phyloP scores from a whole-genome alignment of 805 yeast species.

The Metschnikowia baotianmanensis region DNA sequence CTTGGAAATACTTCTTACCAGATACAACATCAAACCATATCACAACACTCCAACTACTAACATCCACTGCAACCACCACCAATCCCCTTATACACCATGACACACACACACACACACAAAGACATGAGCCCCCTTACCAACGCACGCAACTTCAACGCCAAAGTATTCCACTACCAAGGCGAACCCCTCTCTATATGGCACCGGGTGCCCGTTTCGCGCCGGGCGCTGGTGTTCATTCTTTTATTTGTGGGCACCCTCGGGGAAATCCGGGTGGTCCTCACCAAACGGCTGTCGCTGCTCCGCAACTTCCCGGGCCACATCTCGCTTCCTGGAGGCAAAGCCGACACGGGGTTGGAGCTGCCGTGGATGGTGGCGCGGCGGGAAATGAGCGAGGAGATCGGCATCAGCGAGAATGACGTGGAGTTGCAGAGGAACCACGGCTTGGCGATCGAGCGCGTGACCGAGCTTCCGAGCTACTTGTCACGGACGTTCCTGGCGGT shows the following conservation, averaged over 20 bases:
- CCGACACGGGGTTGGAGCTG: constrained; percentile 63
- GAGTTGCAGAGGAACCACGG: constrained; percentile 46
- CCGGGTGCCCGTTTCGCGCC: constrained; percentile 57
- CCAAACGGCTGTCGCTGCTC: constrained; percentile 70
- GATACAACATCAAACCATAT: too few relatives aligned
- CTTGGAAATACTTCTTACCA: too few relatives aligned
- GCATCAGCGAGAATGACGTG: constrained; percentile 52
- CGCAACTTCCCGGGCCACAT: constrained; percentile 84
- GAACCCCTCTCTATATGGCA: constrained; percentile 53
- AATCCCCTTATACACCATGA: too few relatives aligned
- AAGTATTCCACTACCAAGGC: constrained; percentile 32
- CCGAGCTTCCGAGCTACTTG: constrained; percentile 71
- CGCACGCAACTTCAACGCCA: constrained; percentile 15
- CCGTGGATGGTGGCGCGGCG: constrained; percentile 76
- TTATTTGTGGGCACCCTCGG: constrained; percentile 71
- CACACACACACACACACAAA: too few relatives aligned
- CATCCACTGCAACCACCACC: neutral
- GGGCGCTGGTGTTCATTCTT: constrained; percentile 78
- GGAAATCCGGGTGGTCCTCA: constrained; percentile 73
- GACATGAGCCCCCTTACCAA: constrained; percentile 5
- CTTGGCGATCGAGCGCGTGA: constrained; percentile 57
- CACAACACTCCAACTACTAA: too few relatives aligned
- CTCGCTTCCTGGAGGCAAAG: constrained; percentile 92
- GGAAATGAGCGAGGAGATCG: constrained; percentile 87
- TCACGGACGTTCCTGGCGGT: constrained; percentile 83